phyloP scores from a whole-genome alignment of 2,329 filamentous ascomycete genomes.

The Lachnellula arida region DNA sequence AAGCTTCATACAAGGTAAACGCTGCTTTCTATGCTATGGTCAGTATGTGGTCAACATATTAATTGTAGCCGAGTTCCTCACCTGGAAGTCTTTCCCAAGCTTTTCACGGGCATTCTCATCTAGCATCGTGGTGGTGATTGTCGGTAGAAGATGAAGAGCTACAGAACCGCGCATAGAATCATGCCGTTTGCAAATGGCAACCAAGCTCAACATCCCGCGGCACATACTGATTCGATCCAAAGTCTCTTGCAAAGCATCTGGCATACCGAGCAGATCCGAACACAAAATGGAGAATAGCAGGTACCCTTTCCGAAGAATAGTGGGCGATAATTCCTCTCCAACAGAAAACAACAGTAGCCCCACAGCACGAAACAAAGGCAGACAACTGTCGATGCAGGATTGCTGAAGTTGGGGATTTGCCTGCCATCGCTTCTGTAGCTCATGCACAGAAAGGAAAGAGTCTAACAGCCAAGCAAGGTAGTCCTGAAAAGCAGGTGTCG shows the following conservation, averaged over 20 bases:
- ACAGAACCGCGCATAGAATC: conserved; percentile 20
- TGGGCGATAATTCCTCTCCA: conserved; percentile 12
- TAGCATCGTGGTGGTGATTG: conserved; percentile 10
- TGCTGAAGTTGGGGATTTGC: conserved; percentile 10
- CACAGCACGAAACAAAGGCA: conserved; percentile 17
- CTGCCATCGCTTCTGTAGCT: conserved; percentile 21
- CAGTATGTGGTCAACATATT: background rate
- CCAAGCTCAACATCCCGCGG: conserved; percentile 6
- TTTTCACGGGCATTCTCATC: conserved; percentile 3
- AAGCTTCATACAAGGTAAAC: conserved; percentile 19
- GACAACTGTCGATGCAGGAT: conserved; percentile 4
- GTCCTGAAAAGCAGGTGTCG: conserved; percentile 29
- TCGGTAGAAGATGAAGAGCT: conserved; percentile 22
- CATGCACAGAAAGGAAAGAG: conserved; percentile 22
- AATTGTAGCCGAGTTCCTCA: conserved; percentile 1
- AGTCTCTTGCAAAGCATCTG: conserved; percentile 12
- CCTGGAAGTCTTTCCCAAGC: conserved; percentile 26
- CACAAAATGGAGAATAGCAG: conserved; percentile 25
- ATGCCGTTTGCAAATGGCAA: conserved; percentile 20
- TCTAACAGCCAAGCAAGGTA: conserved; percentile 32
- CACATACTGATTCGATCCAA: background rate
- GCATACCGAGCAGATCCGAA: conserved; percentile 21
- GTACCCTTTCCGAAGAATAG: conserved; percentile 30
- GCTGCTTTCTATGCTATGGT: conserved; percentile 18
- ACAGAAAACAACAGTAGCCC: conserved; percentile 22